Evolutionary conservation across 805 yeast species (phyloP), one percentile per base, ranked within the genome.

Genomic region (Nakazawaea wyomingensis): DNA sequence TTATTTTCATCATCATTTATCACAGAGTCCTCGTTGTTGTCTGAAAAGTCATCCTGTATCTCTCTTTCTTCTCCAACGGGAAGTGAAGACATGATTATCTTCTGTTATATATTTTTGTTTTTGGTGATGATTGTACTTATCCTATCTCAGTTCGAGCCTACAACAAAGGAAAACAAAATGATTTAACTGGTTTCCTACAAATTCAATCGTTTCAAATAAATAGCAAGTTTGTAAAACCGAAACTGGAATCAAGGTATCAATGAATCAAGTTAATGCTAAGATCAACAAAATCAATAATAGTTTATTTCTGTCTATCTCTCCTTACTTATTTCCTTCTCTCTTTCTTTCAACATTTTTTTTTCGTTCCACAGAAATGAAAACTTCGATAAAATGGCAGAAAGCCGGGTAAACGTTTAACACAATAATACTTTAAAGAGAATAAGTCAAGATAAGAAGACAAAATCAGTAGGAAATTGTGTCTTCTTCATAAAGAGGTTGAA

Each of bases 21-120:
- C 26, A 24, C 36, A 24, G 40, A 35, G 27, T n/a, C 68, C 59
- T 34, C 55, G 47, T 43, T 34, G 30, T 43, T 37, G 41, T 57
- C 60, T 14, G 60, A 54, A 16, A 51, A 60, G 38, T 62, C 61
- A 42, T 62, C 64, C 34, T 59, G 59, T 48, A 66, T 65, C 49
- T 68, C 71, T 20, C 55, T 51, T 50, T 66, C 70, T 47, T 61
- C 67, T 41, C 62, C 61, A 34, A 34, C 41, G 14, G 48, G 53
- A 49, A 56, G 64, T 41, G 59, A 55, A 21, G 64, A 57, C 69
- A 65, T 65, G 41, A 43, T 50, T 28, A 29, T 9, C 11, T 9
- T 24, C 27, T 24, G 2, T 24, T 8, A 9, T 24, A 24, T 11
- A 24, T 9, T 11, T 24, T 24, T 11, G 11, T 9, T 3, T 8